phyloP scores from a whole-genome alignment of 2,329 filamentous ascomycete genomes.

The Seiridium cupressi region DNA sequence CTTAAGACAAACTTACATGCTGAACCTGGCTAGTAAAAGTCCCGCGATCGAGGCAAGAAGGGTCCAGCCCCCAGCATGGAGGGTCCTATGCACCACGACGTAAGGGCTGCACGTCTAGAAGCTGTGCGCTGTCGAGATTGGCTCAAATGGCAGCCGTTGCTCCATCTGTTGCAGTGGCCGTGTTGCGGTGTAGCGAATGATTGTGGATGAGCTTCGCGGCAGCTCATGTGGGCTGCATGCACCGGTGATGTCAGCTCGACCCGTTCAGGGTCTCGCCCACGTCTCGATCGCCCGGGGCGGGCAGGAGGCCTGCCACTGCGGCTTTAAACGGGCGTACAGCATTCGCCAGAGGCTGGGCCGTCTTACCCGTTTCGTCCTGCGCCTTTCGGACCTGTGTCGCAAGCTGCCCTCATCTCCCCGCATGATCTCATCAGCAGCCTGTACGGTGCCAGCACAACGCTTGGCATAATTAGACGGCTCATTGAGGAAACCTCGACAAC shows the following conservation, averaged over 20 bases:
- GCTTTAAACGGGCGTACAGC: neutral
- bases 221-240: neutral
- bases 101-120: neutral
- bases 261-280: neutral
- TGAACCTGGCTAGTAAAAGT: neutral
- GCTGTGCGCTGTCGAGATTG: neutral
- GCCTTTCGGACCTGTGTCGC: no score
- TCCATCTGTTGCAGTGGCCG: neutral
- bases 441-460: neutral
- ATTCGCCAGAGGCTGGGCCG: neutral
- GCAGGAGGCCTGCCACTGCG: neutral
- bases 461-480: neutral
- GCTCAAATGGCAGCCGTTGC: neutral
- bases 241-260: conserved; percentile 5
- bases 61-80: conserved; percentile 1
- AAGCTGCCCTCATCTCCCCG: neutral
- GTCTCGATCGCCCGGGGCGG: neutral
- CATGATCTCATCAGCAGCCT: neutral
- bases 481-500: neutral
- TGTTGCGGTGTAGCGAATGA: conserved; percentile 9
- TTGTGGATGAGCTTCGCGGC: neutral
- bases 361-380: neutral
- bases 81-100: conserved; percentile 4
- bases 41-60: conserved; percentile 1
- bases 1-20: no score